Base-by-base conservation (phyloP, 768 basidiomycete genomes). In the Cyclocybe aegerita region DNA sequence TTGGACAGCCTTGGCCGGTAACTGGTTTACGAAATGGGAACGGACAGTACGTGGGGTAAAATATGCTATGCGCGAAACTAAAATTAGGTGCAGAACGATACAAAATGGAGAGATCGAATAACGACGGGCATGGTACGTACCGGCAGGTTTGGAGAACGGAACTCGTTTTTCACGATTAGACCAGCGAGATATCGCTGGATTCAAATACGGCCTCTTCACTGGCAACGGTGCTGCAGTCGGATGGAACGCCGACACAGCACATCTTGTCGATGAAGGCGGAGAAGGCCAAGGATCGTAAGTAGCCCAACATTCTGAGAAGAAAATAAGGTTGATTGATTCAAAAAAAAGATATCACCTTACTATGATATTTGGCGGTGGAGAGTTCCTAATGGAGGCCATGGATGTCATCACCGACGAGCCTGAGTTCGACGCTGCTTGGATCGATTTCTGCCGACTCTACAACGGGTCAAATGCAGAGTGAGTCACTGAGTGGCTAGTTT, bases 1-100 rank as follows among this genome's bases (percentile, higher is more conserved):
- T 50, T 73, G 71, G 70, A 67, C 65, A 0, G 64, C 71, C 0
- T 47, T 72, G 32, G 71, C 67, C 1, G 70, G 70, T 2, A 71
- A 70, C 43, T 71, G 71, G 71, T 73, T 71, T 43, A 68, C 66
- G 12, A 70, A 73, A 48, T 71, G 69, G 69, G 70, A 73, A 43
- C 55, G 71, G 14, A 73, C 68, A 29, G 69, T 72, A 46, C 37
- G 64, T 57, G 6, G 8, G 30, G 10, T 30, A 40, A 37, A 15
- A 9, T 53, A 40, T 8, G 14, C 15, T 7, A 4, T 23, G 32
- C 11, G 40, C 31, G 36, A 8, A 14, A 40, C 10, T 17, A n/a
- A 31, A 34, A 4, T 29, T 37, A 3, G 4, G 37, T 34, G 3
- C 44, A 71, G 70, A 71, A 70, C 47, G 70, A 71, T 43, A 49